Evolutionary conservation across 257 asterid species (phyloP).

Genomic region (Rauvolfia tetraphylla): DNA sequence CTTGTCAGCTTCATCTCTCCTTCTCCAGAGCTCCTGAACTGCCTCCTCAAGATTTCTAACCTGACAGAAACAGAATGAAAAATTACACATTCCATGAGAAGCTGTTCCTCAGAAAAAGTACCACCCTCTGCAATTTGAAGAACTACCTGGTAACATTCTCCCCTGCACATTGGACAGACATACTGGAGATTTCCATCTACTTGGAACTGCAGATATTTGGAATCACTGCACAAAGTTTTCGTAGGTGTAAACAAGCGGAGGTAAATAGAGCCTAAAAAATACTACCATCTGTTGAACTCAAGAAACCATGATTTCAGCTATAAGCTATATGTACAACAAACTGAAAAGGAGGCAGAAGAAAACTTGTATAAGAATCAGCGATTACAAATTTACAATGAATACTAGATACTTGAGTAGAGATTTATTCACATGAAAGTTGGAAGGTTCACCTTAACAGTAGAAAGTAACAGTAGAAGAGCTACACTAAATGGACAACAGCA

Average conservation of each 20-base stretch:
- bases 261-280: not conserved
- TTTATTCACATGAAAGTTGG: not conserved
- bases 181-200: conserved; percentile 89
- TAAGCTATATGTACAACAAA: not conserved
- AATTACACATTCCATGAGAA: not conserved
- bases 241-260: conserved; percentile 5
- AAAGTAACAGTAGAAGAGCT: not conserved
- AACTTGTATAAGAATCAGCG: not conserved
- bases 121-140: not conserved
- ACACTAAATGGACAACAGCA: not conserved
- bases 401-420: not conserved
- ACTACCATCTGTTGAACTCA: not conserved
- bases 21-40: conserved; percentile 95
- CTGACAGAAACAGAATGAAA: conserved; percentile 37
- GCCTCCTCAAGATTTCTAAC: conserved; percentile 74
- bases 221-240: conserved; percentile 56
- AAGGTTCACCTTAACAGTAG: not conserved
- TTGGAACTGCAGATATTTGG: conserved; percentile 85
- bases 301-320: not conserved
- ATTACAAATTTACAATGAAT: too few species aligned
- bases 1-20: conserved; percentile 85
- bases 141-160: conserved; percentile 82
- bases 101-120: not conserved
- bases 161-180: conserved; percentile 86
- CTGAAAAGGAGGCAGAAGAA: not conserved